Evolutionary conservation across 2,329 filamentous ascomycete species (phyloP).

Genomic region (Aspergillus intermedius): DNA sequence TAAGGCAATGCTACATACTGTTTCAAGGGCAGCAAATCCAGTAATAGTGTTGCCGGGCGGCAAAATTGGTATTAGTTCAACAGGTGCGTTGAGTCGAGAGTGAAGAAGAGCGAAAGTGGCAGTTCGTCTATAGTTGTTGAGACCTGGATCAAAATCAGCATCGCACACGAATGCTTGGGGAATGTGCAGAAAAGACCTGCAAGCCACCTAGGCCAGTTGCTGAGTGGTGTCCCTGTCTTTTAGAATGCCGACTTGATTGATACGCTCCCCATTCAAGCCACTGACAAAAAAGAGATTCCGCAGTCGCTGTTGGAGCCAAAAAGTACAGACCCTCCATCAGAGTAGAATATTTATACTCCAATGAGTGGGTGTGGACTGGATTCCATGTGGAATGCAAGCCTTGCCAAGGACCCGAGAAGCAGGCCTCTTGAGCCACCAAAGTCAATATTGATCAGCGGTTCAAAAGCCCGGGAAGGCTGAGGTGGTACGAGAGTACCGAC

Average conservation of each 20-base stretch:
- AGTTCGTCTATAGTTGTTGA: slow-evolving; percentile 6
- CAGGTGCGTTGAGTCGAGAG: not conserved
- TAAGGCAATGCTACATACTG: not conserved
- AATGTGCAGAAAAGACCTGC: not conserved
- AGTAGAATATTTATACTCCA: slow-evolving; percentile 4
- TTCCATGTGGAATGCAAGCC: slow-evolving; percentile 5
- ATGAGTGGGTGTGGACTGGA: slow-evolving; percentile 1
- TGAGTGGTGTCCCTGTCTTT: not conserved
- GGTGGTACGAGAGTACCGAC: slow-evolving; percentile 1
- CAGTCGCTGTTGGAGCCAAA: slow-evolving; percentile 4
- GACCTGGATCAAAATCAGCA: not conserved
- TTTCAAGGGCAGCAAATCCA: slow-evolving; percentile 1
- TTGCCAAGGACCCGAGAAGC: slow-evolving; percentile 3
- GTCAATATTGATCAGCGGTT: slow-evolving; percentile 8
- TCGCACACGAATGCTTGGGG: too few relatives aligned
- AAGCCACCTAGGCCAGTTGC: slow-evolving; percentile 2
- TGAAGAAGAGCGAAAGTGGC: slow-evolving; percentile 4
- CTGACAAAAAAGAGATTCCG: slow-evolving; percentile 4
- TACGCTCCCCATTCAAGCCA: slow-evolving; percentile 4
- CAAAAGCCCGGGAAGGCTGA: slow-evolving; percentile 1
- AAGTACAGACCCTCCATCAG: slow-evolving; percentile 1
- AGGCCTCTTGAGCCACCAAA: slow-evolving; percentile 6
- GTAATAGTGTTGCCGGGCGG: slow-evolving; percentile 3
- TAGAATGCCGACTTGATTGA: slow-evolving; percentile 2
- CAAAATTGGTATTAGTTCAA: not conserved